A percentile compares a stretch with the other conserved stretches of the same genome.
These are phyloP conservation scores for Coffea canephora DNA, from an alignment of 257 asterid genomes.

Conservation along the genomic window DNA sequence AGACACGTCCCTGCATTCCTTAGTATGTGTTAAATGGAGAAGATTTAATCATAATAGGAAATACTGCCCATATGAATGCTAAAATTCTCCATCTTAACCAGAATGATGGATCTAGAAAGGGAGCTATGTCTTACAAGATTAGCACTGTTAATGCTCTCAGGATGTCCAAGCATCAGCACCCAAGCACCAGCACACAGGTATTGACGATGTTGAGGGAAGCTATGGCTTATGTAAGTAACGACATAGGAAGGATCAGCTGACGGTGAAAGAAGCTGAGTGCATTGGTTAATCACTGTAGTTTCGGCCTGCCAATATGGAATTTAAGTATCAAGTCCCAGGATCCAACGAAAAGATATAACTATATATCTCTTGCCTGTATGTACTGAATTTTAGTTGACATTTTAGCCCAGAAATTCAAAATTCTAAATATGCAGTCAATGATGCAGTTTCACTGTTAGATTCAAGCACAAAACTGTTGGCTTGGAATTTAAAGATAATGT, in stretches of 20 bases:
- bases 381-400: neutral
- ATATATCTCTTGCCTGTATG: neutral
- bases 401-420: neutral
- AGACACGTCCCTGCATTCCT: slow-evolving; percentile 72
- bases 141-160: slow-evolving; percentile 81
- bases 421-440: neutral
- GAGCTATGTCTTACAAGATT: slow-evolving; percentile 63
- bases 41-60: neutral
- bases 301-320: slow-evolving; percentile 65
- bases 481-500: neutral
- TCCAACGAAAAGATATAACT: neutral
- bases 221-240: slow-evolving; percentile 74
- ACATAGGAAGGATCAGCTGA: slow-evolving; percentile 86
- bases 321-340: slow-evolving; percentile 2
- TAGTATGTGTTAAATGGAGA: slow-evolving; percentile 1
- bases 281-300: slow-evolving; percentile 81
- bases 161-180: slow-evolving; percentile 90
- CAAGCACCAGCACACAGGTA: slow-evolving; percentile 98
- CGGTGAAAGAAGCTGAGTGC: slow-evolving; percentile 87
- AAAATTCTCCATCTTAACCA: neutral
- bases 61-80: neutral
- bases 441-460: neutral
- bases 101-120: neutral
- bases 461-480: neutral
- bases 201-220: slow-evolving; percentile 83